These are phyloP conservation scores for Quercus ilex DNA, from an alignment of 306 rosid species.

Conservation along the genomic window DNA sequence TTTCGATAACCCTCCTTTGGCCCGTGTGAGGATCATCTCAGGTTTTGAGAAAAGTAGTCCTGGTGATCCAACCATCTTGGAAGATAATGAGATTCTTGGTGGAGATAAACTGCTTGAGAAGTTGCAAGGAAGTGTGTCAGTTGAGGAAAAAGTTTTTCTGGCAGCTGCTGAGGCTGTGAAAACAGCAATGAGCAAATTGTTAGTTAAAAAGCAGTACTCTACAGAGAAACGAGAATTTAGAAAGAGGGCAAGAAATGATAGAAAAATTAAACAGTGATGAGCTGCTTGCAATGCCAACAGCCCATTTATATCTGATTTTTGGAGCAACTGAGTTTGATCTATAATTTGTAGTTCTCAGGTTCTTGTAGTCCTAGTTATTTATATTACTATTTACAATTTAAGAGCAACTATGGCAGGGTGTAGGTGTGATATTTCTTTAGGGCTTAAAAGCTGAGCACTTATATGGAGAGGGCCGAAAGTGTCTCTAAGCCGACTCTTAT, in stretches of 20 bases:
- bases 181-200: constrained; percentile 77
- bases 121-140: constrained; percentile 72
- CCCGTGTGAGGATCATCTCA: constrained; percentile 60
- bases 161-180: constrained; percentile 88
- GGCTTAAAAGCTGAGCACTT: no score
- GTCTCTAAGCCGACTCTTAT: no score
- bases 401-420: neutral
- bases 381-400: neutral
- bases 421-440: neutral
- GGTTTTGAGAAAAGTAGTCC: constrained; percentile 30
- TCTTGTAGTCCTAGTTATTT: neutral
- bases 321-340: neutral
- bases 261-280: constrained; percentile 47
- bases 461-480: no score
- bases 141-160: constrained; percentile 51
- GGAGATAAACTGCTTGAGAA: constrained; percentile 61
- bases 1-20: constrained; percentile 40
- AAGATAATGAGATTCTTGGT: constrained; percentile 63
- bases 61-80: constrained; percentile 34
- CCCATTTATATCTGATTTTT: constrained; percentile 6
- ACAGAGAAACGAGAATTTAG: constrained; percentile 66
- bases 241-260: constrained; percentile 88
- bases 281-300: neutral
- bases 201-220: constrained; percentile 82
- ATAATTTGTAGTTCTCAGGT: neutral